Evolutionary conservation across 1,139 yeast species (phyloP).

Genomic region (Pichia sp.): DNA sequence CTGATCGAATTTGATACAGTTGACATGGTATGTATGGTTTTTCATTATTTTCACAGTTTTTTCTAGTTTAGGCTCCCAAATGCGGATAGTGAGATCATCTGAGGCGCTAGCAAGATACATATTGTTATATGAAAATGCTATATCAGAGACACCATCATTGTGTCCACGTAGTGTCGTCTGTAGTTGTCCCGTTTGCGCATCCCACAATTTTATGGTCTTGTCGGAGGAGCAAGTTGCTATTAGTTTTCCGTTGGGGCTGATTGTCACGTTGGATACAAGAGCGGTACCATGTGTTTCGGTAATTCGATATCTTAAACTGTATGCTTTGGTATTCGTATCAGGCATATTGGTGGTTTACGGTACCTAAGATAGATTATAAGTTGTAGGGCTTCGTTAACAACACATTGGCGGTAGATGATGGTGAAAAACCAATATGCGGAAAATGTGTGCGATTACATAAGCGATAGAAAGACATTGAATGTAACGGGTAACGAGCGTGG

Average conservation of each 20-base stretch:
- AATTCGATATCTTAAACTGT: slow-evolving; percentile 12
- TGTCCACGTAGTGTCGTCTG: slow-evolving; percentile 51
- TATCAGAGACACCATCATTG: slow-evolving; percentile 58
- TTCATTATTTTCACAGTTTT: slow-evolving; percentile 52
- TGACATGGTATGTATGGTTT: slow-evolving; percentile 85
- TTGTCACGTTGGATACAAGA: slow-evolving; percentile 33
- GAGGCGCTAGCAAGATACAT: slow-evolving; percentile 73
- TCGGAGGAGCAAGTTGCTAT: slow-evolving; percentile 53
- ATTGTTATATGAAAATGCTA: slow-evolving; percentile 75
- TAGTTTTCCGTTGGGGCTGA: slow-evolving; percentile 57
- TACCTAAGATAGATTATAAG: too few relatives aligned
- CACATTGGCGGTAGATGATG: too few relatives aligned
- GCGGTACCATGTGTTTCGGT: slow-evolving; percentile 7
- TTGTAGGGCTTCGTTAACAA: too few relatives aligned
- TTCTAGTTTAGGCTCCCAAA: slow-evolving; percentile 56
- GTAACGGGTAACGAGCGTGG: too few relatives aligned
- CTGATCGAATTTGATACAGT: slow-evolving; percentile 59
- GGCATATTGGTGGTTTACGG: too few relatives aligned
- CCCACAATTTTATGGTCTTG: slow-evolving; percentile 38
- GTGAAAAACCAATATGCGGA: too few relatives aligned
- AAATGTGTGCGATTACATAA: too few relatives aligned
- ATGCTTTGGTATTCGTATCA: too few relatives aligned
- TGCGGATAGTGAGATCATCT: slow-evolving; percentile 74
- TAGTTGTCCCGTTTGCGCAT: slow-evolving; percentile 13
- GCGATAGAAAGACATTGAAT: too few relatives aligned